Base-by-base conservation (phyloP, 2,329 filamentous ascomycete genomes). In the Cercospora zeae-maydis region DNA sequence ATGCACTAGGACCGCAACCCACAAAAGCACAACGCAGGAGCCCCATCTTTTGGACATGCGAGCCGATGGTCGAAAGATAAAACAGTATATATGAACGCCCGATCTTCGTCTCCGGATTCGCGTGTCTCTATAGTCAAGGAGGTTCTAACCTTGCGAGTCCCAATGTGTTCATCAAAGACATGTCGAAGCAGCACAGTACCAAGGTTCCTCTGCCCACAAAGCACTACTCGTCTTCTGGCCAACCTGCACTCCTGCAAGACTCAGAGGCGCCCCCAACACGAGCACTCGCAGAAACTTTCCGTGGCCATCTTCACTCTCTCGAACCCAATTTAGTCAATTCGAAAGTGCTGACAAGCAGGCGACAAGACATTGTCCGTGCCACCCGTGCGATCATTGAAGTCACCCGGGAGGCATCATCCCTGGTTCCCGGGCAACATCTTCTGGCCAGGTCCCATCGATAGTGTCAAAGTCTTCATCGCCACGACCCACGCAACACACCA, bases 101-200 rank as follows among this genome's bases (percentile, higher is more conserved):
- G 3, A 62, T 72, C 42, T 72, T 70, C 70, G 66, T 72, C 16
- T 64, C 49, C 30, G 71, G 72, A 53, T 72, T 72, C 53, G 69
- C 71, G 11, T 72, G 71, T 39, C 70, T 72, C 14, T 59, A 69
- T 47, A 68, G 70, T 30, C 36, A 61, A 24, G 52, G 51, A 19
- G 45, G 63, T 57, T 59, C 71, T 62, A 59, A 33, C 8, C 72
- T 69, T 39, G 70, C 72, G 59, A 66, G 64, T 14, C 63, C 67
- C 21, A 59, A 62, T 31, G 71, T 72, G n/a, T 7, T 53, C 63
- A 42, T 69, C 66, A 53, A 72, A 60, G 52, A 56, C 57, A 30
- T 42, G 59, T 62, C 52, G 65, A 52, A 39, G 39, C 16, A 21
- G 39, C 4, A 3, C 10, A 4, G 1, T 24, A 3, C n/a, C 1